Evolutionary conservation across 371 early-diverging fungal species (phyloP).

Genomic region (Lichtheimia hyalospora): DNA sequence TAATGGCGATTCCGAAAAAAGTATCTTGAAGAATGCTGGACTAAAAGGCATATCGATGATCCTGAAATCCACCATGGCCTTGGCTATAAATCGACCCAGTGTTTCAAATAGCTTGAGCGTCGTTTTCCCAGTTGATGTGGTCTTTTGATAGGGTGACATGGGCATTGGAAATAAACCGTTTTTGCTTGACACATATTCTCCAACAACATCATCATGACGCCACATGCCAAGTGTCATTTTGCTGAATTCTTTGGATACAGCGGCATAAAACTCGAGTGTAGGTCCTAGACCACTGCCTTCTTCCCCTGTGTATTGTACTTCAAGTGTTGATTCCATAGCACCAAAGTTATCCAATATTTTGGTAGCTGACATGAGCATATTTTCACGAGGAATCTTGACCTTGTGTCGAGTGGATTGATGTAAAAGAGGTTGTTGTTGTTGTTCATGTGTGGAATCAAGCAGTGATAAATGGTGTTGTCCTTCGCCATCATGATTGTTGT

Average conservation of each 20-base stretch:
- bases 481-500: slow-evolving; percentile 7
- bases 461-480: neutral
- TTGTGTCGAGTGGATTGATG: slow-evolving; percentile 78
- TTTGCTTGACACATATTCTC: neutral
- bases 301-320: slow-evolving; percentile 89
- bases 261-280: slow-evolving; percentile 87
- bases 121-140: neutral
- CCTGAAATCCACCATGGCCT: slow-evolving; percentile 83
- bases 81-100: slow-evolving; percentile 84
- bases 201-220: slow-evolving; percentile 42
- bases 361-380: slow-evolving; percentile 75
- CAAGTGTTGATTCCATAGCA: slow-evolving; percentile 64
- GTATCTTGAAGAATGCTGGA: slow-evolving; percentile 67
- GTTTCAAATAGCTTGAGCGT: slow-evolving; percentile 47
- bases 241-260: slow-evolving; percentile 72
- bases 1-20: slow-evolving; percentile 39
- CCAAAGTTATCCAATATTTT: slow-evolving; percentile 80
- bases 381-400: slow-evolving; percentile 73
- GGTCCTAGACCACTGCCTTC: slow-evolving; percentile 93
- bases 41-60: slow-evolving; percentile 83
- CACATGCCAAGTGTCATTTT: slow-evolving; percentile 57
- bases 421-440: slow-evolving; percentile 39
- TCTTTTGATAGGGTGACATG: neutral
- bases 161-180: slow-evolving; percentile 1
- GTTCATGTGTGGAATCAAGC: neutral